Conservation (phyloP, 1,284 basidiomycete species). For the Trametes polyzona region DNA sequence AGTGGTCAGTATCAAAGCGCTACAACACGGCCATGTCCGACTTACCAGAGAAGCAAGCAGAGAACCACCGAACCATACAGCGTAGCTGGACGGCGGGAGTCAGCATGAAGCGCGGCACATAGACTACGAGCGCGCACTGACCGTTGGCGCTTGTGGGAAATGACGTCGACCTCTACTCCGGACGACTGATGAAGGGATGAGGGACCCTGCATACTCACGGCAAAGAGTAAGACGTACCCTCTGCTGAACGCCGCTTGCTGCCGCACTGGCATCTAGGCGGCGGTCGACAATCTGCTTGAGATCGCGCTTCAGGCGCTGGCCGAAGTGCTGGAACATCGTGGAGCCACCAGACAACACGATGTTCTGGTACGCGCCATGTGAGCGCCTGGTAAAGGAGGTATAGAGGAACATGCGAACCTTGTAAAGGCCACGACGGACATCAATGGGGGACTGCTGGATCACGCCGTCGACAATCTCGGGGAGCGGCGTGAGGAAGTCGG, state of each 20-base stretch:
- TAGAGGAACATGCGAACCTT: slow-evolving; percentile 59
- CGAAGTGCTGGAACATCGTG: slow-evolving; percentile 99
- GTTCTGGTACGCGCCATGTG: slow-evolving; percentile 54
- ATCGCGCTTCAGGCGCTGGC: slow-evolving; percentile 93
- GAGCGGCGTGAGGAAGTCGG: slow-evolving; percentile 96
- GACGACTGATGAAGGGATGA: slow-evolving; percentile 66
- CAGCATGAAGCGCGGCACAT: background rate
- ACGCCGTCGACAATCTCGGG: slow-evolving; percentile 97
- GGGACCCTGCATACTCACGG: background rate
- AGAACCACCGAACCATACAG: slow-evolving; percentile 98
- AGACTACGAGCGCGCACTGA: slow-evolving; percentile 35
- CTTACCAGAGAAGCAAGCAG: slow-evolving; percentile 89
- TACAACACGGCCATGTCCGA: slow-evolving; percentile 29
- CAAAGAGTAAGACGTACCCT: slow-evolving; percentile 53
- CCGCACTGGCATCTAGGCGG: slow-evolving; percentile 80
- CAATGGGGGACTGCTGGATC: slow-evolving; percentile 95
- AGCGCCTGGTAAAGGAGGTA: background rate
- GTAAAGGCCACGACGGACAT: slow-evolving; percentile 92
- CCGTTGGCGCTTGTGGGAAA: slow-evolving; percentile 97
- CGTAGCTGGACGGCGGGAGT: slow-evolving; percentile 61
- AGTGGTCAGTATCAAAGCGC: slow-evolving; percentile 16
- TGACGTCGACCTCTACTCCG: slow-evolving; percentile 96
- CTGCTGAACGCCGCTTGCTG: slow-evolving; percentile 76
- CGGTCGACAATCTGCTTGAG: slow-evolving; percentile 94
- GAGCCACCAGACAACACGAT: slow-evolving; percentile 95